Conservation (phyloP, 2,329 filamentous ascomycete genomes). For the Triangularia verruculosa region DNA sequence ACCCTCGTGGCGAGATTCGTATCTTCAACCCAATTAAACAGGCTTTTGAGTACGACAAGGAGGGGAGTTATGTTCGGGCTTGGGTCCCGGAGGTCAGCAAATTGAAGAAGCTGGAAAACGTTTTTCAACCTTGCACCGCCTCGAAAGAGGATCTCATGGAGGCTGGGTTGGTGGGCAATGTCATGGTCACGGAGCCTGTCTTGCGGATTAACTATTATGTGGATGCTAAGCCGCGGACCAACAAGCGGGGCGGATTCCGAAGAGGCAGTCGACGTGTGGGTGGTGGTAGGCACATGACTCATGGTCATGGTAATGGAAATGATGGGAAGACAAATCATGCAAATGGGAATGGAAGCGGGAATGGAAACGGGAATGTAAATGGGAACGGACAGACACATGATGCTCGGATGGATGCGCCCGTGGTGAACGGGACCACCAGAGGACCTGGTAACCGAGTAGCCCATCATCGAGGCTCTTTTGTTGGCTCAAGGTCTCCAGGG, state of each 20-base stretch:
- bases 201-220: constrained; percentile 63
- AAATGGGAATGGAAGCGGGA: not conserved
- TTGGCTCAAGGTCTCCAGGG: not conserved
- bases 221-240: constrained; percentile 43
- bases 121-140: constrained; percentile 71
- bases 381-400: not conserved
- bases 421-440: not conserved
- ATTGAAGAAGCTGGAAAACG: constrained; percentile 51
- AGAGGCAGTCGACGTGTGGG: not conserved
- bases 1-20: constrained; percentile 67
- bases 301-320: not conserved
- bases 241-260: not conserved
- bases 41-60: constrained; percentile 70
- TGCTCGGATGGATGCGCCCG: not conserved
- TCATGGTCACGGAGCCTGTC: constrained; percentile 66
- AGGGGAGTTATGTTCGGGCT: constrained; percentile 65
- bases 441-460: not conserved
- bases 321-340: not conserved
- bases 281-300: no score
- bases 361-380: not conserved
- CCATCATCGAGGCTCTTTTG: not conserved
- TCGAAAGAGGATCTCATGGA: constrained; percentile 54
- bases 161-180: constrained; percentile 53
- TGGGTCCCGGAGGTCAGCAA: constrained; percentile 68
- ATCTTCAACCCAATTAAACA: constrained; percentile 83